These are phyloP conservation scores for Diversispora epigaea DNA, from an alignment of 192 early-diverging fungal genomes.

Conservation along the genomic window DNA sequence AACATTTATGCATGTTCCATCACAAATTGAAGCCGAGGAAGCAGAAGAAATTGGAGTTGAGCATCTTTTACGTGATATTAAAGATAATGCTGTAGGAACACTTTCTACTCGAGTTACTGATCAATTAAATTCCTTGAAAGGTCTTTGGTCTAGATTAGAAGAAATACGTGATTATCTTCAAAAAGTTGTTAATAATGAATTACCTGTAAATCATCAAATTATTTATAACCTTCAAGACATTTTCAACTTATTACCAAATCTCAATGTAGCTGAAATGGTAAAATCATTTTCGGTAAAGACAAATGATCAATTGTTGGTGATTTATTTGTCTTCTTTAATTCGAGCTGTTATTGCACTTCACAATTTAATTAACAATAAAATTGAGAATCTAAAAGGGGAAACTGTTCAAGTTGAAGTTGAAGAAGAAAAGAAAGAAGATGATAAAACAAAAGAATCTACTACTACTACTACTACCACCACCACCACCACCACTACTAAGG, in stretches of 20 bases:
- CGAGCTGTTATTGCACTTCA: conserved; percentile 96
- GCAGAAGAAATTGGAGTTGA: conserved; percentile 99
- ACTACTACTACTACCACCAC: no score
- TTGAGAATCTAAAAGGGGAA: conserved; percentile 79
- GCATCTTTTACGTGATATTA: conserved; percentile 96
- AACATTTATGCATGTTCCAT: conserved; percentile 95
- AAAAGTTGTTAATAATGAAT: conserved; percentile 79
- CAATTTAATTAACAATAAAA: conserved; percentile 97
- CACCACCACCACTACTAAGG: no score
- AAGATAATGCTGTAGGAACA: conserved; percentile 94
- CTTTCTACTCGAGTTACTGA: conserved; percentile 90
- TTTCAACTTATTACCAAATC: conserved; percentile 94
- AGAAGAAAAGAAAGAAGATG: conserved; percentile 41
- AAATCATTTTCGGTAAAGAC: conserved; percentile 87
- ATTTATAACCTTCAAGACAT: conserved; percentile 99
- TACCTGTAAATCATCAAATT: conserved; percentile 96
- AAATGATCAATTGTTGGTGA: conserved; percentile 94
- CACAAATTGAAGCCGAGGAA: conserved; percentile 96
- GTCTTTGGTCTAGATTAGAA: conserved; percentile 78
- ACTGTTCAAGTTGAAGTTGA: conserved; percentile 42
- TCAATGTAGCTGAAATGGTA: conserved; percentile 75
- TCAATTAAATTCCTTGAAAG: conserved; percentile 90
- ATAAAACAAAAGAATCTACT: conserved; percentile 33
- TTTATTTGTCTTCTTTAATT: conserved; percentile 90
- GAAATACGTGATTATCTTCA: conserved; percentile 87